phyloP scores from a whole-genome alignment of 331 rosid species.

The Rosa hybrid region DNA sequence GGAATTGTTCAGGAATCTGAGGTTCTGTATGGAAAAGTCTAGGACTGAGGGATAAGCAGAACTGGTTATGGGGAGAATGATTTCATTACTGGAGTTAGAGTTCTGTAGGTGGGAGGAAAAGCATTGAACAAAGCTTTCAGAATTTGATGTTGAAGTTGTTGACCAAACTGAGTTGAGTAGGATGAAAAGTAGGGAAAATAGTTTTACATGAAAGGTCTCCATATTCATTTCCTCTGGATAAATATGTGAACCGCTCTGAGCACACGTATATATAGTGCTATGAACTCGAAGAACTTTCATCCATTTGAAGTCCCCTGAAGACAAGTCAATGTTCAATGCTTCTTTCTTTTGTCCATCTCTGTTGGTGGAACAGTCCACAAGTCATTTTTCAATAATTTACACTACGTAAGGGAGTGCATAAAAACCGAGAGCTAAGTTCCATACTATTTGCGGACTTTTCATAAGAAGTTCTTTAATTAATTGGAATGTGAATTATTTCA shows the following conservation, averaged over 20 bases:
- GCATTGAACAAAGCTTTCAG: constrained; percentile 13
- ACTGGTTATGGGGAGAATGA: constrained; percentile 5
- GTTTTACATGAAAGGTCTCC: constrained; percentile 4
- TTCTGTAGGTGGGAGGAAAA: constrained; percentile 11
- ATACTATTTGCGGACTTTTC: background rate
- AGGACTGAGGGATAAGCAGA: constrained; percentile 17
- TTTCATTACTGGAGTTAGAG: background rate
- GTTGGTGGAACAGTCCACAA: background rate
- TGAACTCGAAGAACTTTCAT: background rate
- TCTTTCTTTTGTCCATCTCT: background rate
- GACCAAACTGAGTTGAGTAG: background rate
- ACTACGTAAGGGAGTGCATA: background rate
- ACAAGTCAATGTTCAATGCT: background rate
- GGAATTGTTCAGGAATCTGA: constrained; percentile 24
- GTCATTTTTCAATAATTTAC: background rate
- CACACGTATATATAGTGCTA: background rate
- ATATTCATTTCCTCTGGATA: background rate
- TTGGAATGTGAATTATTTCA: background rate
- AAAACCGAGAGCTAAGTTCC: background rate
- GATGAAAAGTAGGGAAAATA: background rate
- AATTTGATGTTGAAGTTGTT: constrained; percentile 3
- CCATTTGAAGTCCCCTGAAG: background rate
- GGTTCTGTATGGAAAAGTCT: constrained; percentile 27
- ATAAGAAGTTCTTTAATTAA: background rate
- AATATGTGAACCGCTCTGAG: background rate